Conservation (phyloP, 441 rosid species). For the Biscutella laevigata region DNA sequence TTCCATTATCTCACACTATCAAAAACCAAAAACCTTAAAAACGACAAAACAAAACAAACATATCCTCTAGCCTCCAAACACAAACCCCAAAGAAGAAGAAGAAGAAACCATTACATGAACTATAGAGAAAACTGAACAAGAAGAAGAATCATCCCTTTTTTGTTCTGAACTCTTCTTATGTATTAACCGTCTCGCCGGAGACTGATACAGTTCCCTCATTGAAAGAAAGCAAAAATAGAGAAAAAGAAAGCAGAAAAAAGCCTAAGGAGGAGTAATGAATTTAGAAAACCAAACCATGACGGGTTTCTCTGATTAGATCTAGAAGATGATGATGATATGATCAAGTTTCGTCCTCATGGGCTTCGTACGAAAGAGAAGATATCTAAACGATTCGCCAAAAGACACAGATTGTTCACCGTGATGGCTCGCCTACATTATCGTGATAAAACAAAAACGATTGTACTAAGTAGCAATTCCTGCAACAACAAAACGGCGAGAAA, state of each 20-base stretch:
- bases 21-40: slow-evolving; percentile 25
- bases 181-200: slow-evolving; percentile 54
- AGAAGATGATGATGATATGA: slow-evolving; percentile 27
- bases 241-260: slow-evolving; percentile 26
- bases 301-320: slow-evolving; percentile 59
- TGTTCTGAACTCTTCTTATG: slow-evolving; percentile 36
- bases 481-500: slow-evolving; percentile 25
- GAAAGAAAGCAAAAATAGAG: slow-evolving; percentile 48
- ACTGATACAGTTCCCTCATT: slow-evolving; percentile 49
- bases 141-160: slow-evolving; percentile 20
- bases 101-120: slow-evolving; percentile 35
- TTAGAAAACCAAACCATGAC: slow-evolving; percentile 62
- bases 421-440: slow-evolving; percentile 49
- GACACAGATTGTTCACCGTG: slow-evolving; percentile 46
- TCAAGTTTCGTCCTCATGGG: slow-evolving; percentile 43
- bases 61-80: slow-evolving; percentile 35
- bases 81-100: slow-evolving; percentile 29
- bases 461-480: slow-evolving; percentile 87
- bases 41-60: slow-evolving; percentile 21
- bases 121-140: slow-evolving; percentile 17
- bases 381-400: slow-evolving; percentile 27
- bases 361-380: slow-evolving; percentile 32
- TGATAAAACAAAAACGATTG: slow-evolving; percentile 43
- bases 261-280: slow-evolving; percentile 32
- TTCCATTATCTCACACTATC: slow-evolving; percentile 55